Base-by-base conservation (phyloP, 192 early-diverging fungal genomes). In the Coemansia sp. region DNA sequence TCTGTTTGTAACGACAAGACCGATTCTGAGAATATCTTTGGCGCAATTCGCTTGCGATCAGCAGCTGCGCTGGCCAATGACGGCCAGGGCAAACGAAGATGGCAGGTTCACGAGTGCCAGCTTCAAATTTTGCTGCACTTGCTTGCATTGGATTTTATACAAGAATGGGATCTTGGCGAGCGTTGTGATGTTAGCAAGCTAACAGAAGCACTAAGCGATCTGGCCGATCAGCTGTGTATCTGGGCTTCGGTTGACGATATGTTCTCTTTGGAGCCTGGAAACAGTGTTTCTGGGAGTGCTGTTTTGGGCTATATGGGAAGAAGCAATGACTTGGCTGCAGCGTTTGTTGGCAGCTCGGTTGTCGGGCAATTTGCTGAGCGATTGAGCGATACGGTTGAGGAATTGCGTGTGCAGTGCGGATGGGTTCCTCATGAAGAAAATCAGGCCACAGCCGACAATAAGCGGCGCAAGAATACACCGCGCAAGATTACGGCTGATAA, bases 331-430 rank as follows among this genome's bases (percentile, higher is more conserved):
- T 49, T 67, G 20, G 74, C 74, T 2, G 56, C 57, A 0, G 60
- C 64, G 11, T 78, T 78, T 64, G 51, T 78, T 15, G 59, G 74
- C 31, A 56, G 74, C 3, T 23, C 74, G 3, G 37, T 43, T 8
- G 68, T 71, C 1, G 53, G 43, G 14, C 45, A 44, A 39, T 78
- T 71, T 47, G 50, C 55, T 3, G 31, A 30, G 33, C 26, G 45
- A 6, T 46, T 78, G 23, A 23, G 50, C 14, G 68, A 71, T 14
- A 57, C 66, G 12, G 59, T 78, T 13, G 68, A 78, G 43, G 74
- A 78, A 50, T 57, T 78, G 61, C 68, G 74, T 9, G 26, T 63
- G 21, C 74, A 78, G 23, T 78, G 74, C 20, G 74, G 74, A 2
- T 78, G 74, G 74, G 53, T 78, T 16, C 74, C 73, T 26, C 23